Base-by-base conservation (phyloP, 2,329 filamentous ascomycete genomes). In the Whalleya microplaca region DNA sequence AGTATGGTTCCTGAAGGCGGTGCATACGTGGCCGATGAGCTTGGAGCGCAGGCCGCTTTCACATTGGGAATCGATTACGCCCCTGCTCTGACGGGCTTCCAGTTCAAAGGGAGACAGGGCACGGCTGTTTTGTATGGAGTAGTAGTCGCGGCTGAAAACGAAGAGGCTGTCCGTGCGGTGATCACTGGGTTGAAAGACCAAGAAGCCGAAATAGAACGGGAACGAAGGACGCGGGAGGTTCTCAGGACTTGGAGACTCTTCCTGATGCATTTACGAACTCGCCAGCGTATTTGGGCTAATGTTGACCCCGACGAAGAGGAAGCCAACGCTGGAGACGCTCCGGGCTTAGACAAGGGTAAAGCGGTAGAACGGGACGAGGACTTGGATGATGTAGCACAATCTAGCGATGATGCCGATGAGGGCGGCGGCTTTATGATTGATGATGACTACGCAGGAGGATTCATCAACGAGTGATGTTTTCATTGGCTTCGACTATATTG, bases 1-100 rank as follows among this genome's bases (percentile, higher is more conserved):
- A 91, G 86, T 59, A 98, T 99, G 95, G 81, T 98, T 0, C 95
- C 95, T 0, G 75, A 76, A 41, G 94, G 95, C 0, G 93, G 91
- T 1, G 82, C 86, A 1, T 92, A 98, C 71, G 77, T 98, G 21
- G 66, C 73, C 5, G 75, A 80, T 55, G 75, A 82, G 45, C 67
- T 88, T 48, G 88, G 90, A 1, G 78, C 84, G 1, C 83, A 84
- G 48, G 94, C 94, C 1, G 92, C 92, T 0, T 85, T 83, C 54
- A 75, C 93, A 1, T 73, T 97, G 1, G 87, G 87, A 0, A 81
- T 98, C 18, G 92, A 98, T 73, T 96, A 90, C 71, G 91, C 91
- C 2, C 91, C 94, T 29, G 95, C 95, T 0, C 85, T 99, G 4
- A 95, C 89, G 0, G 94, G 94, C 0, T 99, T 98, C 68, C 82